phyloP scores from a whole-genome alignment of 345 rosid species.

The Pistacia atlantica region DNA sequence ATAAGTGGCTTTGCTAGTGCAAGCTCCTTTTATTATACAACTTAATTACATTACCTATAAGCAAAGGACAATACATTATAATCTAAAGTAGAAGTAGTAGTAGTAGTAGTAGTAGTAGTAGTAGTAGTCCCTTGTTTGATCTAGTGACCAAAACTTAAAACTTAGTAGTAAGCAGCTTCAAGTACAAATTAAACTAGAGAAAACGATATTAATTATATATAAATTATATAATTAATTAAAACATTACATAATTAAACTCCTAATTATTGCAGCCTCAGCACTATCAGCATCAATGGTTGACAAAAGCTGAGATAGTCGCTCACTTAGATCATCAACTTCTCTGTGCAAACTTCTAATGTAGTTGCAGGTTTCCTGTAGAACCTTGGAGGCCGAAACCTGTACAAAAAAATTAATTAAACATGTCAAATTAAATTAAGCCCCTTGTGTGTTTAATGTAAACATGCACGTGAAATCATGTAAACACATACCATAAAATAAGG shows the following conservation, averaged over 20 bases:
- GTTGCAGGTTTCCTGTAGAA: slow-evolving; percentile 94
- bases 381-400: slow-evolving; percentile 89
- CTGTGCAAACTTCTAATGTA: slow-evolving; percentile 83
- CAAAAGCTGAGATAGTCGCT: slow-evolving; percentile 80
- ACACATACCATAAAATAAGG: slow-evolving; percentile 10
- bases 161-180: neutral
- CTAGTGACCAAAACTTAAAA: slow-evolving; percentile 35
- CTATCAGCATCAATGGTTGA: slow-evolving; percentile 82
- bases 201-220: neutral
- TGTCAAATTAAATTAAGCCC: no score
- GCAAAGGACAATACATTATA: slow-evolving; percentile 20
- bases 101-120: no score
- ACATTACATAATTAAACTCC: slow-evolving; percentile 77
- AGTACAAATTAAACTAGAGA: neutral
- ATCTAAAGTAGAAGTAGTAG: neutral
- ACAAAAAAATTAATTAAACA: no score
- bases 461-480: slow-evolving; percentile 6
- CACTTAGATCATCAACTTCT: slow-evolving; percentile 91
- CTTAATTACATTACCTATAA: slow-evolving; percentile 29
- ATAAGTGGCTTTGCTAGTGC: slow-evolving; percentile 41
- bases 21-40: slow-evolving; percentile 42
- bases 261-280: slow-evolving; percentile 88
- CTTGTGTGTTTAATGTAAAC: neutral
- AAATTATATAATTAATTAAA: neutral
- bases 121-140: slow-evolving; percentile 29